Evolutionary conservation across 2,329 filamentous ascomycete species (phyloP), one percentile per base, ranked within the genome.

Genomic region (Pseudovirgaria hyperparasitica): DNA sequence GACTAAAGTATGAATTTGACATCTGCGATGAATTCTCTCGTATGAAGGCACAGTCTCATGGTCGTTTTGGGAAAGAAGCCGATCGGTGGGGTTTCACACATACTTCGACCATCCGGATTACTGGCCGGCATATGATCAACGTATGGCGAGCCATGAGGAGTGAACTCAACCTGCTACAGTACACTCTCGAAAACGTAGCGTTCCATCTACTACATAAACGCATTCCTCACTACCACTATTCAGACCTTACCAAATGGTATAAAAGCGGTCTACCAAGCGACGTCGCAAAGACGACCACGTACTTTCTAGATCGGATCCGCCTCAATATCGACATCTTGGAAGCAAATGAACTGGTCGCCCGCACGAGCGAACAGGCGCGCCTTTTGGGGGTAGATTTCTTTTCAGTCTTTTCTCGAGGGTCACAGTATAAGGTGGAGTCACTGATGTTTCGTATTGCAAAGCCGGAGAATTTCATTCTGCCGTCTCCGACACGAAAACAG

Each of bases 361-460:
- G 87, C 28, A 96, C 85, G 0, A 92, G 85, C 41, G 90, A 98
- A 52, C 90, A 98, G 53, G 90, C 90, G 6, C 76, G 90, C 8
- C 62, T 98, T 8, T 66, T 98, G 3, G 90, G 90, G 0, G 80
- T 96, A 1, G 90, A 98, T 54, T 98, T 98, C 58, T 93, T 87
- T 51, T 92, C 86, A 0, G 90, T 98, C 29, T 90, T 94, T 45
- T 87, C 82, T 5, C 72, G 90, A 29, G 90, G 90, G 10, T 96
- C 86, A 0, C 90, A 98, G 48, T 96, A 92, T 67, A 98, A 98
- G 52, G 90, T 98, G 21, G 90, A 98, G 55, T 94, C 87, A 2
- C 76, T 94, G 42, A 96, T 98, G 90, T 94, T 96, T 45, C 75
- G 90, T 22, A 94, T 98, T 40, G 87, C 90, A 22, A 98, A 98